Conservation (phyloP, 768 basidiomycete genomes). For the Cystoderma amianthinum region DNA sequence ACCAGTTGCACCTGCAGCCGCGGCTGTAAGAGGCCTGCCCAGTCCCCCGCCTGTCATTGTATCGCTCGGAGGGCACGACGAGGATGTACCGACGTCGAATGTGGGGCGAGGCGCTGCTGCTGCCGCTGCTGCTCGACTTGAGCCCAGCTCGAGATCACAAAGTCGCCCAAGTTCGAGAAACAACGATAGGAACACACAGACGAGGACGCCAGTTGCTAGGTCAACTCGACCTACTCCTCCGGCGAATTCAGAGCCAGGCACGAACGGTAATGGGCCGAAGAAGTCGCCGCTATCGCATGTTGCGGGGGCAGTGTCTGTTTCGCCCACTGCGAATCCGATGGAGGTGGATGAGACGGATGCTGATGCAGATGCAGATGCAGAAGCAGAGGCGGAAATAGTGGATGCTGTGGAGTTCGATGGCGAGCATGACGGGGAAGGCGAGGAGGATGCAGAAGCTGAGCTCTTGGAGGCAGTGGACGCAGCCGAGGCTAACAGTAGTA, state of each 20-base stretch:
- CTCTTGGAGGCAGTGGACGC: constrained; percentile 46
- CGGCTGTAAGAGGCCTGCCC: background rate
- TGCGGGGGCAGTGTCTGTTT: background rate
- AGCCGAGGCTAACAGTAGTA: constrained; percentile 33
- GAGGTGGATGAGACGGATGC: constrained; percentile 6
- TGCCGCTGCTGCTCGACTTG: constrained; percentile 6
- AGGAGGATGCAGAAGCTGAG: constrained; percentile 27
- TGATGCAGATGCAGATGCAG: constrained; percentile 12
- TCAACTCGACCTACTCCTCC: background rate
- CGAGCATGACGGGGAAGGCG: constrained; percentile 16
- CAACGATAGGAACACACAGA: background rate
- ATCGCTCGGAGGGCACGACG: constrained; percentile 6
- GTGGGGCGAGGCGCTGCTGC: constrained; percentile 16
- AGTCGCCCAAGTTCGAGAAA: background rate
- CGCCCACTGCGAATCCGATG: constrained; percentile 5
- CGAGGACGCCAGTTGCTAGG: background rate
- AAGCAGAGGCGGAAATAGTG: background rate
- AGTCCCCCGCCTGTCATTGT: background rate
- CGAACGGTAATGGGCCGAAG: background rate
- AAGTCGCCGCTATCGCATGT: background rate
- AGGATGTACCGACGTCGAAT: constrained; percentile 18
- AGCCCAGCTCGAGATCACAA: background rate
- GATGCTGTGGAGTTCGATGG: constrained; percentile 14
- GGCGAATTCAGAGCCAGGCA: background rate
- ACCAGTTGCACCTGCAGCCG: background rate